Evolutionary conservation across 768 basidiomycete species (phyloP).

Genomic region (Lentinula sp.): DNA sequence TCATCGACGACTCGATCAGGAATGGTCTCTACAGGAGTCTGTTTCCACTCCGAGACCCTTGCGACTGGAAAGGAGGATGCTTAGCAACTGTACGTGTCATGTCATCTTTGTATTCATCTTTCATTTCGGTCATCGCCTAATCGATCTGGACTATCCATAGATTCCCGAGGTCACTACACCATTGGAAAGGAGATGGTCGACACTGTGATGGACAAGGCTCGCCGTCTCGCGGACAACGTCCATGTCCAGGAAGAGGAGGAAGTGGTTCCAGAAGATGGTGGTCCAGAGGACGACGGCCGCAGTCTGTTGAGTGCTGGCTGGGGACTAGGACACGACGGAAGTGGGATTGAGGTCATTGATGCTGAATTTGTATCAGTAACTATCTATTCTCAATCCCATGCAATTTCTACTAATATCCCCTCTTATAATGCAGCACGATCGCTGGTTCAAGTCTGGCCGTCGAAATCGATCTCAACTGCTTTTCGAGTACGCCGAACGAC

Average conservation of each 20-base stretch:
- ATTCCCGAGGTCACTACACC: too few species aligned
- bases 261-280: not conserved
- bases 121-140: too few species aligned
- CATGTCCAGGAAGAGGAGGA: not conserved
- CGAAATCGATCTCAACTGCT: slow-evolving; percentile 5
- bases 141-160: too few species aligned
- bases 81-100: too few species aligned
- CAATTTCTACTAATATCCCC: not conserved
- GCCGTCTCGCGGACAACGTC: too few species aligned
- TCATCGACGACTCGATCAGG: too few species aligned
- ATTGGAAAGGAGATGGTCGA: too few species aligned
- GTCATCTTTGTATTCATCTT: too few species aligned
- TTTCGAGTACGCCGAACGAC: slow-evolving; percentile 7
- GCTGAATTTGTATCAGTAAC: slow-evolving; percentile 62
- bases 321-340: slow-evolving; percentile 78
- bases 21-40: too few species aligned
- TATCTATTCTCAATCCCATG: not conserved
- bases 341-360: slow-evolving; percentile 63
- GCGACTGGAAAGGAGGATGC: too few species aligned
- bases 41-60: too few species aligned
- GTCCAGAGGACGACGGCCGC: slow-evolving; percentile 49
- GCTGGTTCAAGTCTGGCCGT: not conserved
- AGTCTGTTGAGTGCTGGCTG: slow-evolving; percentile 62
- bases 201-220: too few species aligned
- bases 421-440: not conserved